Evolutionary conservation across 23 red algal genomes (phyloP), one percentile per base, ranked within the genome.

Genomic region (Agarophyton chilense): DNA sequence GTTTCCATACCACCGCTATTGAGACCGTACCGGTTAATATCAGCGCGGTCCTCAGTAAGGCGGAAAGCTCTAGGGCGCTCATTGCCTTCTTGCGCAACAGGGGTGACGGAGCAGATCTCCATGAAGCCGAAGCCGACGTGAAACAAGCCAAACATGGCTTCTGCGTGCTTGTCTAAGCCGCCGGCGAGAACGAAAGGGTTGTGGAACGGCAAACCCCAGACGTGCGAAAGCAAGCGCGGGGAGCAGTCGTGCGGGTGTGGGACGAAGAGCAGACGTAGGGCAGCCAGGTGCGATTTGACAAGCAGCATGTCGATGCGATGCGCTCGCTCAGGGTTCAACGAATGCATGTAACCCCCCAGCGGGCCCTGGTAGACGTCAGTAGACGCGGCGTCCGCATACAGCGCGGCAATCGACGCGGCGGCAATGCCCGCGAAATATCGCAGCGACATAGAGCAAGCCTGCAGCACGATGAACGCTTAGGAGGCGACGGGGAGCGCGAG

Each of bases 111-210:
- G 41, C 96, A 92, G 10, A 98, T 81, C 90, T 98, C 96, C 0
- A 98, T 72, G 82, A 98, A 98, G 9, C 92, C 92, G 72, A 98
- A 98, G 0, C 96, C 96, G 29, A 88, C 43, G 26, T 50, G 77
- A 33, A 98, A 87, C 42, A 95, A 43, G 51, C 84, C 85, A 13
- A 90, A 64, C 53, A 98, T 88, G 34, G 88, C 88, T 21, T 92
- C 96, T 14, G 72, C 96, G 40, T 98, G 57, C 89, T 98, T 98
- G 55, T 98, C 96, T 39, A 98, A 98, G 45, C 96, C 96, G 32
- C 92, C 96, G 66, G 96, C 96, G 19, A 98, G 44, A 7, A 92
- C 96, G 28, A 98, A 29, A 9, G 96, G 96, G 42, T 94, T 92
- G 18, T n/a, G 0, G 42, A 98, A 98, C 1, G 50, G 51, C 44